These are phyloP conservation scores for Hanseniaspora hatyaiensis DNA, from an alignment of 805 yeast genomes.

Conservation along the genomic window DNA sequence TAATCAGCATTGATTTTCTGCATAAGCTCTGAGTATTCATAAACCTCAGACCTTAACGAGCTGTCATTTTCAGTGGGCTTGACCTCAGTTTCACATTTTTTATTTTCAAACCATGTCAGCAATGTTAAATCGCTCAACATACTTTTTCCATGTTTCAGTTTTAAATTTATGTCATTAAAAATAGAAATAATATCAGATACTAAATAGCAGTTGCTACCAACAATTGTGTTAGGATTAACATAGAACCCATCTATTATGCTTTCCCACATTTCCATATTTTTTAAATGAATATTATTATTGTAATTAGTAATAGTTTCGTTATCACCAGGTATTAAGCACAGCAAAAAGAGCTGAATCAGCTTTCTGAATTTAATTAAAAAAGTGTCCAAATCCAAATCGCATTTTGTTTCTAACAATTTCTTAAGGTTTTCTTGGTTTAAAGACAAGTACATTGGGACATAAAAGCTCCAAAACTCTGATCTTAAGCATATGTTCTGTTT, in stretches of 20 bases:
- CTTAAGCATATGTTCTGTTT: background rate
- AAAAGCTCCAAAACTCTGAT: slow-evolving; percentile 9
- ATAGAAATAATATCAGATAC: background rate
- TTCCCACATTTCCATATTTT: background rate
- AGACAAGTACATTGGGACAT: slow-evolving; percentile 10
- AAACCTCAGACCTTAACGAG: background rate
- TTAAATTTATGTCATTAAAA: slow-evolving; percentile 6
- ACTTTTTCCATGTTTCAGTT: slow-evolving; percentile 3
- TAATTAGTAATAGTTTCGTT: background rate
- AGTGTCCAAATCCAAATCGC: background rate
- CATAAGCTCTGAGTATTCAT: slow-evolving; percentile 12
- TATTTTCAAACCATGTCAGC: background rate
- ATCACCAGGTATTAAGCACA: slow-evolving; percentile 8
- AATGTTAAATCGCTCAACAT: background rate
- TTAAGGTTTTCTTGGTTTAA: background rate
- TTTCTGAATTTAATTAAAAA: slow-evolving; percentile 11
- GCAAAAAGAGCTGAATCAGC: slow-evolving; percentile 2
- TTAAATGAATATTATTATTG: background rate
- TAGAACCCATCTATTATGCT: background rate
- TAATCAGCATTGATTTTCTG: slow-evolving; percentile 4
- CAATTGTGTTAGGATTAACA: background rate
- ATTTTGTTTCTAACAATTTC: background rate
- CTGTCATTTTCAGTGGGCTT: background rate
- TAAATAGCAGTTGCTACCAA: background rate
- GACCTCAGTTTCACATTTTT: background rate